A percentile compares a stretch with the other conserved stretches of the same genome.
Conservation (phyloP, 192 early-diverging fungal species). For the Gaertneriomyces semiglobifer region DNA sequence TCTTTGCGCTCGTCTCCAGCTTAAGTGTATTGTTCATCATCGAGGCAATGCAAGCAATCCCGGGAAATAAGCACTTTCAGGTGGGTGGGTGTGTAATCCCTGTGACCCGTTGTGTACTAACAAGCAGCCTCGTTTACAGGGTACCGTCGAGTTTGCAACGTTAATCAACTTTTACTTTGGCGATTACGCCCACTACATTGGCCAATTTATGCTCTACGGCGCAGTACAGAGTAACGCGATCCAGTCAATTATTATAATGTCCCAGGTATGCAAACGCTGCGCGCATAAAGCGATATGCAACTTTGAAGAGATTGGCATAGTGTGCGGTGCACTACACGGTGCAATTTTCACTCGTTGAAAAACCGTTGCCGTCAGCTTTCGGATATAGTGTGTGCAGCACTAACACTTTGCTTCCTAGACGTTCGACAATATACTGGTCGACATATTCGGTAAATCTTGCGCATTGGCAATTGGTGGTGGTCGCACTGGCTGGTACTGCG, state of each 20-base stretch:
- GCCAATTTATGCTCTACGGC: constrained; percentile 50
- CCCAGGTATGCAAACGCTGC: constrained; percentile 34
- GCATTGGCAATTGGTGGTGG: constrained; percentile 32
- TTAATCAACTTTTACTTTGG: constrained; percentile 62
- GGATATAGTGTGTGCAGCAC: neutral
- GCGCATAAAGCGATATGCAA: neutral
- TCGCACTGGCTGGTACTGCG: constrained; percentile 35
- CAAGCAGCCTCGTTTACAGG: constrained; percentile 25
- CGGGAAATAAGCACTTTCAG: constrained; percentile 56
- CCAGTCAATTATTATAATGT: constrained; percentile 44
- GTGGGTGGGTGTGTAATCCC: neutral
- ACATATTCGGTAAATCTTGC: constrained; percentile 52
- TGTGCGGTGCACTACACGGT: constrained; percentile 7
- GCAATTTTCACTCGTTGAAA: neutral
- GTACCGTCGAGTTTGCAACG: constrained; percentile 57
- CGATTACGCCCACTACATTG: constrained; percentile 34
- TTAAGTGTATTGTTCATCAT: constrained; percentile 53
- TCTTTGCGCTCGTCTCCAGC: constrained; percentile 46
- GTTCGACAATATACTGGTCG: constrained; percentile 51
- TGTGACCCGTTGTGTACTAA: constrained; percentile 9
- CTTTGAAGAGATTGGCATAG: constrained; percentile 18
- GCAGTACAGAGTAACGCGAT: constrained; percentile 46
- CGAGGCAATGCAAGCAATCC: constrained; percentile 59
- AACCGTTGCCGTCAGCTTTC: neutral
- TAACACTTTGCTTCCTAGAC: constrained; percentile 22